Base-by-base conservation (phyloP, 768 basidiomycete species). In the Podaxis rugospora region DNA sequence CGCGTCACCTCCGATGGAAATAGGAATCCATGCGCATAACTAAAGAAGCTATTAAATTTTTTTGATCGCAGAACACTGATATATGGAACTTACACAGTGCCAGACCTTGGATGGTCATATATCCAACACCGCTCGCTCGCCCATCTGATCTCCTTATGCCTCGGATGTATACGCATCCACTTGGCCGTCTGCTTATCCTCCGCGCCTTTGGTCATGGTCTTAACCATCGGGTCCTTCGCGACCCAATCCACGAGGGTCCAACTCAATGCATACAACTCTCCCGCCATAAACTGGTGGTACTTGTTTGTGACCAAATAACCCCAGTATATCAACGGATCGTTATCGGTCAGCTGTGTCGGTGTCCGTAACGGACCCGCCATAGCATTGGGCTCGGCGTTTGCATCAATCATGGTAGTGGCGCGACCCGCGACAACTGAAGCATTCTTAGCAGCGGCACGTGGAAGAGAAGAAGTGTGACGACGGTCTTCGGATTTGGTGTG, bases 61-160 rank as follows among this genome's bases (percentile, higher is more conserved):
- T 35, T 36, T 62, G 23, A 37, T 18, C 39, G 28, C 18, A 27
- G 42, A 58, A 21, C 50, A 28, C 55, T 58, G 49, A 59, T 49
- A 59, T 57, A 32, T 42, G 28, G 56, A 18, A 80, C 91, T 69
- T 78, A 95, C 87, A 96, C 95, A 18, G 95, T 97, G 51, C 92
- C 90, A 14, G 92, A 87, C 52, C 93, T 88, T 1, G 96, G 96
- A 74, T 98, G 96, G 70, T 99, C 95, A 73, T 99, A 98, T 65
- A 99, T 93, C 92, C 93, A 96, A 74, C 96, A 98, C 27, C 89
- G 84, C 69, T 99, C 95, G 66, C 90, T 88, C 35, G 82, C 81
- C 95, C 96, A 98, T 47, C 93, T 84, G 42, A 99, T 84, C 65
- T 89, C 83, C 28, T 81, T 74, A 13, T 89, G 84, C 47, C 81